These are phyloP conservation scores for Scheffersomyces coipomensis DNA, from an alignment of 805 yeast genomes.

Conservation along the genomic window DNA sequence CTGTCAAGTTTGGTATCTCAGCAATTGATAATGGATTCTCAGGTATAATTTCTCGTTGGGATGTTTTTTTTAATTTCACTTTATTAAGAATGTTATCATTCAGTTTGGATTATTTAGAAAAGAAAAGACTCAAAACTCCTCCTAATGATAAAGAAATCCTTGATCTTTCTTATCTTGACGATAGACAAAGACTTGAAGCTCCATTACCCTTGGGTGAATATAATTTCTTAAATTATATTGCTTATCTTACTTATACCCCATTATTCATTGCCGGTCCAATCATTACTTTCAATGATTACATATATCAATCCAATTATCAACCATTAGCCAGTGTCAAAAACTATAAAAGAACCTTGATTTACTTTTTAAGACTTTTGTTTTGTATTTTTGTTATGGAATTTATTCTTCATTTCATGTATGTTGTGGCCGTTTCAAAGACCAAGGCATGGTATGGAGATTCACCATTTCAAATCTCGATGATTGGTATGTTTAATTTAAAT, in stretches of 20 bases:
- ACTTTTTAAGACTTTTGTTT: conserved; percentile 65
- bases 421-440: conserved; percentile 87
- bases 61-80: conserved; percentile 90
- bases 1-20: conserved; percentile 52
- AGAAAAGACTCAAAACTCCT: conserved; percentile 14
- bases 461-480: conserved; percentile 92
- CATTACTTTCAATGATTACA: conserved; percentile 85
- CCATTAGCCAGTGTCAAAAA: conserved; percentile 56
- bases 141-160: not conserved
- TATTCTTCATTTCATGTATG: conserved; percentile 82
- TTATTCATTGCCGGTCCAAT: conserved; percentile 94
- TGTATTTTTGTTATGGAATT: conserved; percentile 89
- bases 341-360: conserved; percentile 49
- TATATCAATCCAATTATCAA: conserved; percentile 64
- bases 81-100: conserved; percentile 80
- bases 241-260: conserved; percentile 84
- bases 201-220: conserved; percentile 64
- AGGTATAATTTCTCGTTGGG: conserved; percentile 91
- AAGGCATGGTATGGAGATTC: conserved; percentile 88
- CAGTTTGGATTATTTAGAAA: conserved; percentile 69
- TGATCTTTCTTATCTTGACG: conserved; percentile 36
- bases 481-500: conserved; percentile 85
- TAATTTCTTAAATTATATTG: conserved; percentile 60
- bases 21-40: conserved; percentile 59
- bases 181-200: conserved; percentile 62